Base-by-base conservation (phyloP, 805 yeast genomes). In the Hanseniaspora meyeri region DNA sequence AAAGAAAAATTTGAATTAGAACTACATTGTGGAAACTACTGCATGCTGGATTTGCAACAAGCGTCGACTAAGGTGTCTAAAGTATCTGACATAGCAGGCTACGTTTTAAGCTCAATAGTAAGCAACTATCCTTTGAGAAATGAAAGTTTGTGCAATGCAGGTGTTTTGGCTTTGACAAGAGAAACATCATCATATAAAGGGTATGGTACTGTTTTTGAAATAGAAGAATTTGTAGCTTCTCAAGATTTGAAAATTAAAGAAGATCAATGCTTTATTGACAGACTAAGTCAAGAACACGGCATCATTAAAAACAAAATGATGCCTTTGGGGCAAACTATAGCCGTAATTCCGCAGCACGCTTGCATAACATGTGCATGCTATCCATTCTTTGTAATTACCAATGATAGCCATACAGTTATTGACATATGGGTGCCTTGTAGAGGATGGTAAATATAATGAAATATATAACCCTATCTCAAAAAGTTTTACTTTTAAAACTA, bases 271-370 rank as follows among this genome's bases (percentile, higher is more conserved):
- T 66, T 68, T 49, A 79, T 86, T 12, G 85, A 80, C 38, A 73
- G 89, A 61, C 67, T 86, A 49, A 79, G 86, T 57, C 93, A 86
- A 66, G 95, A 86, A 63, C 95, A 86, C 64, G 95, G 93, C 11
- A 81, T 86, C 43, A 67, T 85, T 50, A 72, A 70, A n/a, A 82
- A 86, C 2, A 49, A 50, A 4, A 62, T 66, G 14, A 57, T 60
- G 39, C 56, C 58, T 27, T 51, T 40, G 45, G 88, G 88, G 1
- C 72, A 80, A 1, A 74, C 76, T 58, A 74, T 84, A 10, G 68
- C 70, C 34, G 72, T 85, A 37, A 60, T 79, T 27, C 88, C 89
- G 3, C 87, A 85, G 65, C 93, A 85, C 65, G 70, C 80, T 11
- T 85, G 93, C 66, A 85, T 85, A 57, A 77, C 86, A 2, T 85